Conservation (phyloP, 1,139 yeast genomes). For the Kodamaea plutei region DNA sequence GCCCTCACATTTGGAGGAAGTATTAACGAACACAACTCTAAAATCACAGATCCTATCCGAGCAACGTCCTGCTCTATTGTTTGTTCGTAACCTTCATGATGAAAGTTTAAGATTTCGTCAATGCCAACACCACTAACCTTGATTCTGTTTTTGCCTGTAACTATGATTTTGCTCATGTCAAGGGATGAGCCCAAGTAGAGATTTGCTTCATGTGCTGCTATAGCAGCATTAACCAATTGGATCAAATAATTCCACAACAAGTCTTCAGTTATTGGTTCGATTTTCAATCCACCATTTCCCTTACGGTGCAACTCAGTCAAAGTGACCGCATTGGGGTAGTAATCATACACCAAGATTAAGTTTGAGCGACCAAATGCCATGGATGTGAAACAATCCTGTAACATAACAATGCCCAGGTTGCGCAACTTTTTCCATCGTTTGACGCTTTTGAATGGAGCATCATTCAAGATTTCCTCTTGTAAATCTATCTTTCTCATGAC, state of each 20-base stretch:
- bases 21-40: constrained; percentile 49
- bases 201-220: constrained; percentile 56
- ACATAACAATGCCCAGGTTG: constrained; percentile 59
- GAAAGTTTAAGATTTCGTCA: constrained; percentile 56
- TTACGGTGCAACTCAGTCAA: constrained; percentile 43
- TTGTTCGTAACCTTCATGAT: constrained; percentile 26
- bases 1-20: constrained; percentile 27
- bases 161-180: constrained; percentile 64
- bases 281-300: constrained; percentile 28
- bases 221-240: constrained; percentile 68
- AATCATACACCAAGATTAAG: constrained; percentile 50
- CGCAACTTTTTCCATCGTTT: constrained; percentile 49
- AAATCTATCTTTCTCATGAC: constrained; percentile 67
- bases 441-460: constrained; percentile 39
- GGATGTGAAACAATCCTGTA: constrained; percentile 83
- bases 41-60: constrained; percentile 54
- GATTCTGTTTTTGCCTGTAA: constrained; percentile 67
- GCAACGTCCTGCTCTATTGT: constrained; percentile 52
- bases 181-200: constrained; percentile 60
- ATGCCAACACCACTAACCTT: constrained; percentile 71
- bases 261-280: constrained; percentile 57
- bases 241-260: constrained; percentile 70
- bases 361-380: constrained; percentile 70
- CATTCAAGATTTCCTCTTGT: constrained; percentile 47
- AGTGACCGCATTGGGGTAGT: constrained; percentile 61